These are phyloP conservation scores for Ophioceras dolichostomum DNA, from an alignment of 2,329 filamentous ascomycete genomes.

Conservation along the genomic window DNA sequence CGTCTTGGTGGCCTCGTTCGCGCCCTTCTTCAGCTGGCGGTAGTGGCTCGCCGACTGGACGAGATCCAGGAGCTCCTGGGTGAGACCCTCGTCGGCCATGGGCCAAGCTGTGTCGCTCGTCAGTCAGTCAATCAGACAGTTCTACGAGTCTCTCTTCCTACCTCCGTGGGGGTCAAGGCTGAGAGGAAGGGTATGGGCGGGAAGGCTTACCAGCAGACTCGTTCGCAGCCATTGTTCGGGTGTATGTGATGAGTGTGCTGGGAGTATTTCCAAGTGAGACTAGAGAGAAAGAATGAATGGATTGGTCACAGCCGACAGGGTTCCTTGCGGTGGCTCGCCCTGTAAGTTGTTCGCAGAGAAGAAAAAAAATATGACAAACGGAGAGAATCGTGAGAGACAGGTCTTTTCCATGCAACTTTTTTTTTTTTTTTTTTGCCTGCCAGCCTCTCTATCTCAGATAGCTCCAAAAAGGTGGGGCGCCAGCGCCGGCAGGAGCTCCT, in stretches of 20 bases:
- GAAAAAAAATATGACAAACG: background rate
- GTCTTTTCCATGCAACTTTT: too few relatives aligned
- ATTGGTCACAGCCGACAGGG: too few relatives aligned
- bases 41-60: conserved; percentile 60
- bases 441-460: too few relatives aligned
- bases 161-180: too few relatives aligned
- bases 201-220: conserved; percentile 5
- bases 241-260: too few relatives aligned
- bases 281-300: too few relatives aligned
- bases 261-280: too few relatives aligned
- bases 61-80: conserved; percentile 62
- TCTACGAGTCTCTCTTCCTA: too few relatives aligned
- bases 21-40: conserved; percentile 78
- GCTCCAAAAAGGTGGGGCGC: too few relatives aligned
- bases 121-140: too few relatives aligned
- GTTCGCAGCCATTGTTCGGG: conserved; percentile 3
- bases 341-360: conserved; percentile 15
- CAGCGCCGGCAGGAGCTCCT: too few relatives aligned
- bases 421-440: background rate
- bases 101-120: conserved; percentile 11
- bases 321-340: conserved; percentile 52
- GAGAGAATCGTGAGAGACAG: background rate
- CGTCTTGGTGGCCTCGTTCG: conserved; percentile 77
- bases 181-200: too few relatives aligned
- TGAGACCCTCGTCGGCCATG: conserved; percentile 12